Base-by-base conservation (phyloP, 441 rosid species). In the Pelargonium citronellum region DNA sequence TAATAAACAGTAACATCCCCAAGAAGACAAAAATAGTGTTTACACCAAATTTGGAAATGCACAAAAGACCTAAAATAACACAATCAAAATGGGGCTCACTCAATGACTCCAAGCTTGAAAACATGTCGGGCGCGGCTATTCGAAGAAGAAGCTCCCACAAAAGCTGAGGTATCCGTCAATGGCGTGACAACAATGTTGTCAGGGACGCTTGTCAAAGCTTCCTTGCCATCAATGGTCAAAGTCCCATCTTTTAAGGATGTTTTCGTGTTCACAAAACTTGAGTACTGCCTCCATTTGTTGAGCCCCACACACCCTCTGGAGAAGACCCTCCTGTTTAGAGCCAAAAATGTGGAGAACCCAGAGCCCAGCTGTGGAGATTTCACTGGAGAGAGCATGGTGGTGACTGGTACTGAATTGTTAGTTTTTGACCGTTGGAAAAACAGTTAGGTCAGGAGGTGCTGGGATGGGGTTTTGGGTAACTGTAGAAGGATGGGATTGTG, bases 81-180 rank as follows among this genome's bases (percentile, higher is more conserved):
- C 24, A 41, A n/a, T 3, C 24, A 30, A 65, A n/a, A 30, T 13
- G 10, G n/a, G 0, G 47, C 73, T 71, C 67, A 83, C 83, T 73
- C 74, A 62, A 83, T 74, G 51, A 79, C 69, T 66, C 84, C 84
- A 24, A 81, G 84, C 70, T 72, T 83, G 72, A 81, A 83, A 4
- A 81, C 84, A 70, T 81, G 84, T 17, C 78, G 75, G 20, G 81
- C 79, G 5, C 57, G 64, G 70, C 37, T 53, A 24, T 69, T 61
- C 2, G 62, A 16, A 19, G 87, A 75, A 74, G 82, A 71, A 10
- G 78, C 87, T 5, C 83, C 87, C 7, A 80, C 20, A 72, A 77
- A 79, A 3, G 77, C 83, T 0, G 87, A 80, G 3, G 84, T 73
- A 41, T 75, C 70, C 7, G 83, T 76, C 72, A 77, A 55, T 47